Evolutionary conservation across 2,329 filamentous ascomycete genomes (phyloP).

Genomic region (Alternaria rosae): DNA sequence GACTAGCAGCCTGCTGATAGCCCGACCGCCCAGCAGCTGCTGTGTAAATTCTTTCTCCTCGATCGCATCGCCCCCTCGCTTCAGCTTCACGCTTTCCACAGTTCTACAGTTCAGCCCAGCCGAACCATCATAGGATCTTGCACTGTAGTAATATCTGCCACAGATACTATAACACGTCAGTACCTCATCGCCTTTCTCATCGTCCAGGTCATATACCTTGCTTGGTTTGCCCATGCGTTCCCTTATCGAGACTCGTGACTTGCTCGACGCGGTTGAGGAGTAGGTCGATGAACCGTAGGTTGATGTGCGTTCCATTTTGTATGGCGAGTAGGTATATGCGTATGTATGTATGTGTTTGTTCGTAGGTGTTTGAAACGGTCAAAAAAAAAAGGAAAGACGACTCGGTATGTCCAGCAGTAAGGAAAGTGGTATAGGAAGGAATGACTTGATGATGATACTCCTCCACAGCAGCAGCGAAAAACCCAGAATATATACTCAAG

Average conservation of each 20-base stretch:
- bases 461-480: background rate
- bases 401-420: background rate
- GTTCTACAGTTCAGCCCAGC: background rate
- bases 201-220: background rate
- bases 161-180: constrained; percentile 2
- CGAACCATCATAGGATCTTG: constrained; percentile 1
- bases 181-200: background rate
- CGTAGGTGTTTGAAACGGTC: background rate
- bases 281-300: background rate
- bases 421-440: background rate
- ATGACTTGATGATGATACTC: background rate
- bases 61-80: background rate
- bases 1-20: background rate
- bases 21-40: background rate
- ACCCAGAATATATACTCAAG: background rate
- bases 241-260: background rate
- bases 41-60: background rate
- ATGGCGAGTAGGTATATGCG: background rate
- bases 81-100: background rate
- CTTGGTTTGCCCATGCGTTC: constrained; percentile 6
- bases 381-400: background rate
- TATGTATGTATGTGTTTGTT: background rate
- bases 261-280: background rate
- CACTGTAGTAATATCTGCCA: constrained; percentile 5
- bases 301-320: background rate